Evolutionary conservation across 164 flowering plant genomes (phyloP), one percentile per base, ranked within the genome.

Genomic region (Macadamia tetraphylla): DNA sequence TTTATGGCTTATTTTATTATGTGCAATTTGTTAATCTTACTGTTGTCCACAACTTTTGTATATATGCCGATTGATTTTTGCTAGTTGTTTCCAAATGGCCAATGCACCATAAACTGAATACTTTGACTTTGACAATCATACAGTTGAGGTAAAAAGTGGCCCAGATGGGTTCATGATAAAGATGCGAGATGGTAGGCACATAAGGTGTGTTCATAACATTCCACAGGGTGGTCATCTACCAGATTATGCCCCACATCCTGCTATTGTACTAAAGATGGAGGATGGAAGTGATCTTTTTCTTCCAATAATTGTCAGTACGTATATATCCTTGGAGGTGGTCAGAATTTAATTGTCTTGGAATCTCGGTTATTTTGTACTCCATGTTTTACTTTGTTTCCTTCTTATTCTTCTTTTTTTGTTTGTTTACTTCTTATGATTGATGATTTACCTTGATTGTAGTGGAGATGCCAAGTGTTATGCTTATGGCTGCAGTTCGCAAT

Each of bases 241-340:
- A 6, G 93, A 92, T 81, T 91, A 89, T 79, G 90, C 97, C 49
- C 97, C 98, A 17, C 98, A 91, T 76, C 98, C 99, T 48, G 99
- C 97, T 6, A 92, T 95, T 72, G 98, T 95, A 14, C 79, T 95
- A 64, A 92, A 91, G 86, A 95, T 95, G 94, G 99, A 95, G 82
- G 99, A 95, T 73, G 99, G 98, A 68, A 92, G 96, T 15, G 98
- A 87, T 66, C 88, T 95, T 74, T 91, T 95, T 70, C 93, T 95
- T 66, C 98, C 99, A 9, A 92, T 95, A 40, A 92, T 95, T 77
- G 99, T 95, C 77, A 85, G 99, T 95, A 91, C 30, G 98, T 92
- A 23, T 55, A 32, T 53, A 14, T 43, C 63, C 48, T 43, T 40
- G 9, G 12, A 17, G 4, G 48, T n/a, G 1, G 40, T 61, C 23